Evolutionary conservation across 805 yeast genomes (phyloP), one percentile per base, ranked within the genome.

Genomic region (Hermanozyma aechmeae): DNA sequence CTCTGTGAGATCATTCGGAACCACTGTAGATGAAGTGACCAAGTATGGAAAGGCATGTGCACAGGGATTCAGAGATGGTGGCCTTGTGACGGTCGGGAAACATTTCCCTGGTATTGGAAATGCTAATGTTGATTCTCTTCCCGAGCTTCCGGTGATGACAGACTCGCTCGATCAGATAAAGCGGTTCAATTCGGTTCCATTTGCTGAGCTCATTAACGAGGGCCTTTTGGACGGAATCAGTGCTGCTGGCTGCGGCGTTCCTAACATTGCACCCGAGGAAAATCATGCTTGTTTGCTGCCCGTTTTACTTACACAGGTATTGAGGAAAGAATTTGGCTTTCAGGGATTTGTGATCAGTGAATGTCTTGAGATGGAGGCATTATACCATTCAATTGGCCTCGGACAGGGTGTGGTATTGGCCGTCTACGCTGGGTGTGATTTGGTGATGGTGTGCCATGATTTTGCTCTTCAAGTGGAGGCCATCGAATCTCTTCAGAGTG

Each of bases 51-150:
- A 51, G 18, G 74, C 72, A 2, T 67, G 68, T 36, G 68, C 76
- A 4, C 54, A 52, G 33, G 82, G 80, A 1, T 56, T 71, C 25
- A 57, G 58, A 29, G 71, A 61, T 25, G 77, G 75, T 9, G 77
- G 78, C 1, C 43, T 75, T 9, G 45, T 67, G 21, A 61, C 72
- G 2, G 66, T 73, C 33, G 80, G 78, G 0, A 75, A 75, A 40
- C 80, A 76, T 49, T 75, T 75, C 40, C 82, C 82, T 0, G 82
- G 82, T 2, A 72, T 71, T 29, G 80, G 80, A 3, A 68, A 69
- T 31, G 78, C 79, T 1, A 61, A 66, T 13, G 75, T 75, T 5
- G 78, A 74, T 42, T 63, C 73, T 3, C 49, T 72, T 22, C 50
- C 73, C 24, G 79, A 75, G 33, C 45, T 73, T 17, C 79, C 79